These are phyloP conservation scores for Teunomyces lycoperdinae DNA, from an alignment of 805 yeast genomes.

Conservation along the genomic window DNA sequence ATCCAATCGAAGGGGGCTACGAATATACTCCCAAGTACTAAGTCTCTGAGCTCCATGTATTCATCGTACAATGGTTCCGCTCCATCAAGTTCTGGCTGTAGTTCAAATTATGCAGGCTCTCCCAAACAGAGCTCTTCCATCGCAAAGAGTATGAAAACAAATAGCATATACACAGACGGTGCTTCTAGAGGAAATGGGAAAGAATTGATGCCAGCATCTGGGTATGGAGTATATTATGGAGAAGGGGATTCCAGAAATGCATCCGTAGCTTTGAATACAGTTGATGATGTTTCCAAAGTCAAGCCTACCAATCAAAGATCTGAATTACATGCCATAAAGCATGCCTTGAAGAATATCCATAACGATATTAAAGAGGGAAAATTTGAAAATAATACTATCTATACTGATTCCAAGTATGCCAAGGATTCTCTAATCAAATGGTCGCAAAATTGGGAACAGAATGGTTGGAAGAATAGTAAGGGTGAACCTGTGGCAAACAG, in stretches of 20 bases:
- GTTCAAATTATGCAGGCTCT: background rate
- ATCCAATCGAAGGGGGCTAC: background rate
- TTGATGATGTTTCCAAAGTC: slow-evolving; percentile 10
- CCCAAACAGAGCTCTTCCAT: background rate
- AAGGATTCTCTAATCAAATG: slow-evolving; percentile 56
- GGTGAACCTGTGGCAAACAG: slow-evolving; percentile 49
- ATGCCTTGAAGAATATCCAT: slow-evolving; percentile 48
- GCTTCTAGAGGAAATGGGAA: slow-evolving; percentile 64
- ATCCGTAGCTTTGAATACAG: slow-evolving; percentile 47
- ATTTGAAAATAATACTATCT: slow-evolving; percentile 38
- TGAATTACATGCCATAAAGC: slow-evolving; percentile 65
- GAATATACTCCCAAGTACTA: background rate
- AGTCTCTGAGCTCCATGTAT: background rate
- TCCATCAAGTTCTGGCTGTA: background rate
- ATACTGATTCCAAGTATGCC: slow-evolving; percentile 72
- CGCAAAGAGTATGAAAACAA: background rate
- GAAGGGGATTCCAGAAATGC: slow-evolving; percentile 50
- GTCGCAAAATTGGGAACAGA: slow-evolving; percentile 52
- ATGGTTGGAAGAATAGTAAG: slow-evolving; percentile 50
- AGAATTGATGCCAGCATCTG: slow-evolving; percentile 43
- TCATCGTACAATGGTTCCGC: background rate
- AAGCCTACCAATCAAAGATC: slow-evolving; percentile 77
- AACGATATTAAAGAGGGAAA: slow-evolving; percentile 15
- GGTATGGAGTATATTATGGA: slow-evolving; percentile 78
- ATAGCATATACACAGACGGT: slow-evolving; percentile 70